Conservation (phyloP, 2,329 filamentous ascomycete species). For the Zarea fungicola region DNA sequence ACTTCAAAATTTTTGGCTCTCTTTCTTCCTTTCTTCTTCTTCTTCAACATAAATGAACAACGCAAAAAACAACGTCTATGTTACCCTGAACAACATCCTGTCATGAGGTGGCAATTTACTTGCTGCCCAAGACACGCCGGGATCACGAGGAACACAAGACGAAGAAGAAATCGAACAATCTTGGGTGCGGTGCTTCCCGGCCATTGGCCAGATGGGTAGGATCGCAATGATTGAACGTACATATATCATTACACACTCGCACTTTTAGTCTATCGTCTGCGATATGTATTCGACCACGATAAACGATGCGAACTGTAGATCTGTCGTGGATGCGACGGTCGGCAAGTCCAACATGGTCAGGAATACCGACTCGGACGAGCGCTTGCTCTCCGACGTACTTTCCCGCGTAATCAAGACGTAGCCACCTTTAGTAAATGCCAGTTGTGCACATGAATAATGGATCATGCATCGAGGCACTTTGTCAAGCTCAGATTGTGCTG, state of each 20-base stretch:
- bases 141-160: conserved; percentile 43
- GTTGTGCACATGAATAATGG: background rate
- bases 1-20: conserved; percentile 13
- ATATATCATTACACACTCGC: conserved; percentile 24
- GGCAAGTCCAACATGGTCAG: too few relatives aligned
- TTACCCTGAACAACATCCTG: conserved; percentile 34
- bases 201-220: conserved; percentile 42
- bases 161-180: conserved; percentile 53
- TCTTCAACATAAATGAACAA: conserved; percentile 38
- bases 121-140: conserved; percentile 43
- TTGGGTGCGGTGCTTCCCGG: conserved; percentile 54
- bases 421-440: too few relatives aligned
- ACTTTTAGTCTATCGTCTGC: background rate
- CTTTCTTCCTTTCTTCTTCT: conserved; percentile 21
- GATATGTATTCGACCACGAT: background rate
- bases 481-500: too few relatives aligned
- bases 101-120: conserved; percentile 38
- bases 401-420: too few relatives aligned
- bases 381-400: too few relatives aligned
- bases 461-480: background rate
- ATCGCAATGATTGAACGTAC: conserved; percentile 58
- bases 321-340: too few relatives aligned
- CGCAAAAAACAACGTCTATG: conserved; percentile 42
- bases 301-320: too few relatives aligned
- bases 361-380: too few relatives aligned